phyloP scores from a whole-genome alignment of 805 yeast genomes.

The Teunomyces lycoperdinae region DNA sequence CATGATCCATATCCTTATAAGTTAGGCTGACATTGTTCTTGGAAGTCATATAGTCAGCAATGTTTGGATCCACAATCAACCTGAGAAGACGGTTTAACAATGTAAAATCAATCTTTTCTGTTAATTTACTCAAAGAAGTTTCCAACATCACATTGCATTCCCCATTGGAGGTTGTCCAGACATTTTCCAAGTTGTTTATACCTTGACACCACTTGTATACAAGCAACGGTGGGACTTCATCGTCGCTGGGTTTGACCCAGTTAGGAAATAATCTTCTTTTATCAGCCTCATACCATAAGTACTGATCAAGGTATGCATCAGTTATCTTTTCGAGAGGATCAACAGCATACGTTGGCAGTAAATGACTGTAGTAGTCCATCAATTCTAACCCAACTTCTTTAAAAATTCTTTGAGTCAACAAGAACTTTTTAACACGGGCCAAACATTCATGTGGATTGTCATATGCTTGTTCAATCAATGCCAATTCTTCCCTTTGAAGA shows the following conservation, averaged over 20 bases:
- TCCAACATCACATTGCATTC: constrained; percentile 84
- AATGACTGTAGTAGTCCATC: constrained; percentile 85
- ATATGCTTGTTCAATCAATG: constrained; percentile 91
- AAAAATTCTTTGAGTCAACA: constrained; percentile 86
- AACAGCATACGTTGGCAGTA: constrained; percentile 81
- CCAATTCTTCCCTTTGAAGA: constrained; percentile 86
- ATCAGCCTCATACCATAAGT: constrained; percentile 94
- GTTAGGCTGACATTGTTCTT: constrained; percentile 80
- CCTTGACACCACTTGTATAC: constrained; percentile 96
- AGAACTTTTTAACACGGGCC: constrained; percentile 74
- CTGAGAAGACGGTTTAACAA: constrained; percentile 77
- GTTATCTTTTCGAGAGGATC: constrained; percentile 95
- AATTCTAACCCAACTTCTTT: constrained; percentile 84
- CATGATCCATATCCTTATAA: constrained; percentile 93
- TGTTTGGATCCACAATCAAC: constrained; percentile 79
- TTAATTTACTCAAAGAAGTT: constrained; percentile 62
- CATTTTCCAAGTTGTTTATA: constrained; percentile 67
- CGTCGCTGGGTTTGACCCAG: constrained; percentile 95
- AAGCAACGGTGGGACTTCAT: constrained; percentile 87
- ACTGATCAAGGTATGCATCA: constrained; percentile 94
- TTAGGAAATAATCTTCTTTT: constrained; percentile 84
- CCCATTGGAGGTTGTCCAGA: constrained; percentile 78
- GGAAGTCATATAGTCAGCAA: constrained; percentile 93
- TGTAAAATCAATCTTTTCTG: constrained; percentile 88
- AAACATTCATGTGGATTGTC: constrained; percentile 95